Percentiles rank a stretch among this genome's conserved stretches.
phyloP scores from a whole-genome alignment of 768 basidiomycete species.

The Leucosporidium scottii region DNA sequence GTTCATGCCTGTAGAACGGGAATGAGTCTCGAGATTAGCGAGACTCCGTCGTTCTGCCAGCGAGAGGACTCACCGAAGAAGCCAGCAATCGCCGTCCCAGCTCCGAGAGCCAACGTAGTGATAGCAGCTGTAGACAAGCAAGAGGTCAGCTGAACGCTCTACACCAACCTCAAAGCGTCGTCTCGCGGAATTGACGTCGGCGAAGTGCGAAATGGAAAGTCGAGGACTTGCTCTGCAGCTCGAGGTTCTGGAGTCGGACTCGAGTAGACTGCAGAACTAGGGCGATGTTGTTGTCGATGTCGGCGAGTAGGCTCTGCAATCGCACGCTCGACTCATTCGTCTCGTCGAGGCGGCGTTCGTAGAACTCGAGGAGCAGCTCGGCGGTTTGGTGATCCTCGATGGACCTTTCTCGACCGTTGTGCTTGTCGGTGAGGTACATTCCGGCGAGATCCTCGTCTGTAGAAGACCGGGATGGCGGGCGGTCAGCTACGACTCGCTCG shows the following conservation, averaged over 20 bases:
- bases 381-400: slow-evolving; percentile 17
- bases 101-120: slow-evolving; percentile 23
- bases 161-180: too few relatives aligned
- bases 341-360: slow-evolving; percentile 31
- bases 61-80: slow-evolving; percentile 9
- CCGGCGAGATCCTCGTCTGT: slow-evolving; percentile 22
- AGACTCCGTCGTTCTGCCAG: too few relatives aligned
- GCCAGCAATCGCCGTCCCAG: slow-evolving; percentile 17
- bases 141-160: background rate
- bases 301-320: slow-evolving; percentile 11
- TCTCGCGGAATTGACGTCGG: too few relatives aligned
- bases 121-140: slow-evolving; percentile 17
- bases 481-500: background rate
- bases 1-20: slow-evolving; percentile 17
- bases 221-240: slow-evolving; percentile 17
- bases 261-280: slow-evolving; percentile 21
- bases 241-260: slow-evolving; percentile 23
- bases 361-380: slow-evolving; percentile 29
- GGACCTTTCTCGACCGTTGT: background rate
- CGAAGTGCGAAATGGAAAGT: too few relatives aligned
- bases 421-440: slow-evolving; percentile 22
- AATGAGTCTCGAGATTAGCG: too few relatives aligned
- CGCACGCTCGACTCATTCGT: slow-evolving; percentile 20
- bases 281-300: slow-evolving; percentile 27
- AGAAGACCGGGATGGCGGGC: background rate